phyloP scores from a whole-genome alignment of 2,329 filamentous ascomycete genomes.

The Fusarium sulawesiense region DNA sequence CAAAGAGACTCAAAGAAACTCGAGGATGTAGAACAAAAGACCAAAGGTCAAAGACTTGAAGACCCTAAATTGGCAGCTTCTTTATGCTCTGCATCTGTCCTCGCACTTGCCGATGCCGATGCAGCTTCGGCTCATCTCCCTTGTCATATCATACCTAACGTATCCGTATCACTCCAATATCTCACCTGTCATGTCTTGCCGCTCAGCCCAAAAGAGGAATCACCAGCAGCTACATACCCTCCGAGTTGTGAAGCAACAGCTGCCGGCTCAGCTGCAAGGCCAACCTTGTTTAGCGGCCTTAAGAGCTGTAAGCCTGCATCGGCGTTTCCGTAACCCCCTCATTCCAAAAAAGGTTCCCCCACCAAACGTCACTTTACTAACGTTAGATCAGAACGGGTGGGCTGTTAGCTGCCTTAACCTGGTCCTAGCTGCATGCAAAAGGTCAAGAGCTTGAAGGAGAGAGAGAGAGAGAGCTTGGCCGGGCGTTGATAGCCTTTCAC shows the following conservation, averaged over 20 bases:
- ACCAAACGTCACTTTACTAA: slow-evolving; percentile 22
- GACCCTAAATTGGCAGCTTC: not conserved
- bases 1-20: not conserved
- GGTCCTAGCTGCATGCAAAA: not conserved
- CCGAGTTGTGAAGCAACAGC: slow-evolving; percentile 1
- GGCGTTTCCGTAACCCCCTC: slow-evolving; percentile 34
- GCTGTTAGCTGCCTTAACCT: slow-evolving; percentile 1
- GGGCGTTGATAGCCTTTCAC: slow-evolving; percentile 13
- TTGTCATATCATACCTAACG: not conserved
- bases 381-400: slow-evolving; percentile 8
- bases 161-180: not conserved
- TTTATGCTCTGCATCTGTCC: not conserved
- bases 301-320: slow-evolving; percentile 35
- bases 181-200: slow-evolving; percentile 11
- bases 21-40: slow-evolving; percentile 1
- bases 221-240: slow-evolving; percentile 12
- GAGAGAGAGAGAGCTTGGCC: not conserved
- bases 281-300: slow-evolving; percentile 24
- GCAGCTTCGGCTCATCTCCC: slow-evolving; percentile 4
- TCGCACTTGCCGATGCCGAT: slow-evolving; percentile 40
- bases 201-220: slow-evolving; percentile 3
- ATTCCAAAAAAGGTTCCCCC: slow-evolving; percentile 10
- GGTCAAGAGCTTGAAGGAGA: not conserved
- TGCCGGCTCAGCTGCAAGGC: slow-evolving; percentile 39
- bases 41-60: not conserved